Percentiles rank a stretch among this genome's conserved stretches.
These are phyloP conservation scores for rapeseed (Brassica napus) DNA, from an alignment of 345 rosid genomes.

Conservation along the genomic window DNA sequence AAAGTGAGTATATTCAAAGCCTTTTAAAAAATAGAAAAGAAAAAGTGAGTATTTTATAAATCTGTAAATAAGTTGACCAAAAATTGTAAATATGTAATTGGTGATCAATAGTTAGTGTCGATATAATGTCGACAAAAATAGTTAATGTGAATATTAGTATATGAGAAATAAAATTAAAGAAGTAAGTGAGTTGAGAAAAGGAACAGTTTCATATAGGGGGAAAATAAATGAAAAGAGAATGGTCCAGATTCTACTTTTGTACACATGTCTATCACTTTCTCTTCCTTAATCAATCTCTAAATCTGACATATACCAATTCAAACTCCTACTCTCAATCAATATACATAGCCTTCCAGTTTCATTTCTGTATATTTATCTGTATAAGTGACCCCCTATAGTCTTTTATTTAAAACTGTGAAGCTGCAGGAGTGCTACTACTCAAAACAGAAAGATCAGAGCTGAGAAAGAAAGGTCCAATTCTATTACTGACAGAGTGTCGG, in stretches of 20 bases:
- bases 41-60: not conserved
- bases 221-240: conserved; percentile 16
- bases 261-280: conserved; percentile 15
- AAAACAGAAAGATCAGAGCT: conserved; percentile 18
- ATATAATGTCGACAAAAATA: not conserved
- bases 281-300: conserved; percentile 37
- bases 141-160: not conserved
- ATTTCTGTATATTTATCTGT: conserved; percentile 19
- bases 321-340: conserved; percentile 15
- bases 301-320: conserved; percentile 18
- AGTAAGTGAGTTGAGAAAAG: conserved; percentile 21
- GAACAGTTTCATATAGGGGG: conserved; percentile 16
- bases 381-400: conserved; percentile 19
- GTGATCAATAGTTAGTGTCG: conserved; percentile 3
- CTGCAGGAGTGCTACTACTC: conserved; percentile 31
- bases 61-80: no score
- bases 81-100: not conserved
- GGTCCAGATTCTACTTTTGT: conserved; percentile 33
- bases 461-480: conserved; percentile 26
- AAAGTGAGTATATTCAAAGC: not conserved
- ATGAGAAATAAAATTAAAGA: not conserved
- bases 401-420: conserved; percentile 33
- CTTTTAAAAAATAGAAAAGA: not conserved
- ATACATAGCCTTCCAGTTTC: conserved; percentile 15
- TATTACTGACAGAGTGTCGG: conserved; percentile 8